Evolutionary conservation across 2,329 filamentous ascomycete species (phyloP), one percentile per base, ranked within the genome.

Genomic region (Fusarium temperatum): DNA sequence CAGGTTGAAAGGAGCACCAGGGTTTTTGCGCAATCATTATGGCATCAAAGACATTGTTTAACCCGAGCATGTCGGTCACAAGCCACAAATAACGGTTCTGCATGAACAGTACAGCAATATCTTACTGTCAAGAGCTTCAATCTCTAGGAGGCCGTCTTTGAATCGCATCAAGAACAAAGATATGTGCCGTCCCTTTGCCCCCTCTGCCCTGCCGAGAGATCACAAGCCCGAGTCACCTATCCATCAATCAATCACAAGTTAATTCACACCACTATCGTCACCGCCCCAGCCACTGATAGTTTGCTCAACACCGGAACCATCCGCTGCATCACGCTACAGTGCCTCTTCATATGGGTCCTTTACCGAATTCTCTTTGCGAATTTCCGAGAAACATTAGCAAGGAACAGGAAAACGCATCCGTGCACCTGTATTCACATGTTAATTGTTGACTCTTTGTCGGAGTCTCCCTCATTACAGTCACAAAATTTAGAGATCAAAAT

Each of bases 391-490:
- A 45, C 53, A 69, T 41, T 28, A 48, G 57, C 50, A 51, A 56
- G 68, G 39, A 41, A 54, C 32, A 18, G 32, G 53, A 30, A 26
- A 42, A 28, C 14, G 51, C 26, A 74, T 61, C 66, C 62, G 44
- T 67, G 67, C 63, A 36, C 55, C 41, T 38, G 41, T 35, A 50
- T 74, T 74, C 71, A 74, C 71, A 72, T 74, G 71, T 58, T 22
- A 72, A 63, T 54, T 59, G 39, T 18, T 32, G 28, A 47, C 39
- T 41, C 28, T 38, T 30, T 28, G 9, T 12, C 10, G 3, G 14
- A 47, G 45, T 53, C 35, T 70, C 32, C 41, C 48, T 65, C 38
- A 54, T 58, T 38, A 24, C 38, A 28, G 35, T 38, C 32, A 42
- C 18, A 32, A 39, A 38, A 14, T 53, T 24, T n/a, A 58, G 53